phyloP scores from a whole-genome alignment of 305 asterid genomes.

The Fraxinus latifolia region DNA sequence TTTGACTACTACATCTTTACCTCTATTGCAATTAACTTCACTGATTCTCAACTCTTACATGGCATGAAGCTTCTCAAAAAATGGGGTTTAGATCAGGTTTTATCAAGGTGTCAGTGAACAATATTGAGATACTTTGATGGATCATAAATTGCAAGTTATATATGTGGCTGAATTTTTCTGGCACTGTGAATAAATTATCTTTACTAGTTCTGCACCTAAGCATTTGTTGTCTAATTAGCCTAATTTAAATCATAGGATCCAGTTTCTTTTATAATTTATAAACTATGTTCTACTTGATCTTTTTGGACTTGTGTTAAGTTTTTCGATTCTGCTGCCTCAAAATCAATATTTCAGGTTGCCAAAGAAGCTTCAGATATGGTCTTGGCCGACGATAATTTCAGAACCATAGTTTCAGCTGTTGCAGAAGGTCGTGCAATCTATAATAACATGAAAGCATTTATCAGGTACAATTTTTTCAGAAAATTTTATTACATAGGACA shows the following conservation, averaged over 20 bases:
- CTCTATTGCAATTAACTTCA: neutral
- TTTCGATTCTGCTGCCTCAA: neutral
- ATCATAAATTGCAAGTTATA: neutral
- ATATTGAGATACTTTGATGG: neutral
- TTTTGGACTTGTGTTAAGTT: neutral
- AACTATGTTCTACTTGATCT: neutral
- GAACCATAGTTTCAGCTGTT: constrained; percentile 85
- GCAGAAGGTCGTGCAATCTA: constrained; percentile 91
- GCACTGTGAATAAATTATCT: neutral
- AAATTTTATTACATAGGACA: neutral
- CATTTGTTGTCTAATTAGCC: neutral
- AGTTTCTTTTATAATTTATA: neutral
- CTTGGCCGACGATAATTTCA: constrained; percentile 93
- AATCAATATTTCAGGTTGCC: constrained; percentile 54
- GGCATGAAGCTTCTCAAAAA: neutral
- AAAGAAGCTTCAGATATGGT: constrained; percentile 94
- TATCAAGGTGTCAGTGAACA: neutral
- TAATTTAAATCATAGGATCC: neutral
- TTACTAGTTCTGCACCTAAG: neutral
- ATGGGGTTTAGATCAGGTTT: neutral
- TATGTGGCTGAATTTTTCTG: neutral
- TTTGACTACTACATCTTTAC: neutral
- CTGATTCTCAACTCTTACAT: neutral
- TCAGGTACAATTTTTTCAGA: constrained; percentile 45
- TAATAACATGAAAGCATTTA: constrained; percentile 94